Base-by-base conservation (phyloP, 208 protist species). In the Trypanosoma vivax region DNA sequence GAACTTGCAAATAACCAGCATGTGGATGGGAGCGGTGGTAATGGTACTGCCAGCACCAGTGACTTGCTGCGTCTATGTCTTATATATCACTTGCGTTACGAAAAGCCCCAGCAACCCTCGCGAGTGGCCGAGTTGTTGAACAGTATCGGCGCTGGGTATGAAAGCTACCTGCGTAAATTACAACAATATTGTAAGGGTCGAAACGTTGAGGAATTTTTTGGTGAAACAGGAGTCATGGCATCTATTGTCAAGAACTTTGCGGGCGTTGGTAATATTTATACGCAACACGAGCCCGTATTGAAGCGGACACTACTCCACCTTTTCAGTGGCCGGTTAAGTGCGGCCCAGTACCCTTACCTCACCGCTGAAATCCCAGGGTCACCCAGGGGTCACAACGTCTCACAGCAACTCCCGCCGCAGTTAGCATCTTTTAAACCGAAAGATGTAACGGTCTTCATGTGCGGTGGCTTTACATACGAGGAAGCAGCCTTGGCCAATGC, bases 261-360 rank as follows among this genome's bases (percentile, higher is more conserved):
- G 21, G 80, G 88, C 47, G 91, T 96, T 19, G 79, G 88, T n/a
- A 98, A 98, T 61, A 91, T 98, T 19, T 99, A 98, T 80, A 98
- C 96, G 1, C 93, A 98, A 74, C 97, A 99, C 68, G 79, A 96
- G 71, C 95, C 97, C 13, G 59, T 88, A 14, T 57, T 98, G 42
- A 78, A 84, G 43, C 65, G 82, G 25, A 91, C 83, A 2, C 53
- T 99, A 27, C 67, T 74, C 63, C 68, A 88, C 59, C 50, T 88
- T 14, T 79, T 79, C 49, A 81, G 63, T 37, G 82, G 82, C 27
- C 54, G 62, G 50, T 68, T 93, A 5, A 60, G 81, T 30, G 5
- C 42, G 2, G 61, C 49, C 5, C 52, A 52, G 14, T 87, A 84
- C 50, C 81, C 80, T n/a, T 89, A 88, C 56, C 37, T 68, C 21